Percentiles rank a stretch among this genome's conserved stretches.
Conservation (phyloP, 495 filamentous ascomycete genomes). For the Penicillium daleae region DNA sequence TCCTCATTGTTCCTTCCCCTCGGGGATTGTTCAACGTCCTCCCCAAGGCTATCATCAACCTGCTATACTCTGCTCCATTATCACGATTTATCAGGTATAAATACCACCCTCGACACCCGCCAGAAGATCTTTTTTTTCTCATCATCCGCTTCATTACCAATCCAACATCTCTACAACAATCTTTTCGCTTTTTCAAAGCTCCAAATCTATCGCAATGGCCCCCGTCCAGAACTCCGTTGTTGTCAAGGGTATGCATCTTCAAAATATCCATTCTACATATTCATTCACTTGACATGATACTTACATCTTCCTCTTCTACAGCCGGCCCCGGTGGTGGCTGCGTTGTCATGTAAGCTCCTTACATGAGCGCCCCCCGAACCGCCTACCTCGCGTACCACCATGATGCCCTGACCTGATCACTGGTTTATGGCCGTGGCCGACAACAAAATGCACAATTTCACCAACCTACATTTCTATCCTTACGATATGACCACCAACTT, state of each 20-base stretch:
- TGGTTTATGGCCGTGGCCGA: slow-evolving; percentile 7
- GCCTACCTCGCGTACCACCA: slow-evolving; percentile 8
- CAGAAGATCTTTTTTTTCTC: slow-evolving; percentile 18
- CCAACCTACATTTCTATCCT: background rate
- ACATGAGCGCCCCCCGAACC: slow-evolving; percentile 18
- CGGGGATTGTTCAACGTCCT: background rate
- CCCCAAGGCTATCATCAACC: background rate
- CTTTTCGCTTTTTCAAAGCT: slow-evolving; percentile 33
- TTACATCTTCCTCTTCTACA: slow-evolving; percentile 8
- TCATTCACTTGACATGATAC: background rate
- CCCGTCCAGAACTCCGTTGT: slow-evolving; percentile 34
- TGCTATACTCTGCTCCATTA: background rate
- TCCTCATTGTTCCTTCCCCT: background rate
- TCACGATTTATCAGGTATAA: background rate
- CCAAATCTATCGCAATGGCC: slow-evolving; percentile 42
- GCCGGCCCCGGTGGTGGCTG: slow-evolving; percentile 46
- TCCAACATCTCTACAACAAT: slow-evolving; percentile 23
- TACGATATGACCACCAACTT: background rate
- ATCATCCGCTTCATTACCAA: slow-evolving; percentile 22
- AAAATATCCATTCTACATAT: slow-evolving; percentile 10
- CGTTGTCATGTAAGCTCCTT: slow-evolving; percentile 40
- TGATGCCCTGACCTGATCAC: slow-evolving; percentile 10
- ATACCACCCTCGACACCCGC: slow-evolving; percentile 4
- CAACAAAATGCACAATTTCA: slow-evolving; percentile 4
- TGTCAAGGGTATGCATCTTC: slow-evolving; percentile 35